Conservation (phyloP, 352 stramenopile species). For the Pythium brachiatum region DNA sequence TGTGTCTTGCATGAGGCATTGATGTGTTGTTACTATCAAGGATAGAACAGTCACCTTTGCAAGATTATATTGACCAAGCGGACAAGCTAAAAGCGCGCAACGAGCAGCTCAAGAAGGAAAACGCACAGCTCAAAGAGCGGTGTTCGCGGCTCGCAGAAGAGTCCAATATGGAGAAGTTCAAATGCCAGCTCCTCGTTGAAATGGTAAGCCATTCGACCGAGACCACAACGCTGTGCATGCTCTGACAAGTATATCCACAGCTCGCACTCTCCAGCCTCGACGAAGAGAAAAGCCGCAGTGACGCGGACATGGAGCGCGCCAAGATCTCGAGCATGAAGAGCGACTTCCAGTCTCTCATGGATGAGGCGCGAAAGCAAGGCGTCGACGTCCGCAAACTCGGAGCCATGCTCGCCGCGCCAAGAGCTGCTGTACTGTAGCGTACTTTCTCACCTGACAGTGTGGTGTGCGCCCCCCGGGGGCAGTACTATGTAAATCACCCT, state of each 20-base stretch:
- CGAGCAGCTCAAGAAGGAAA: conserved; percentile 52
- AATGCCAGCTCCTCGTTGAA: conserved; percentile 83
- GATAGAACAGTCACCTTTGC: conserved; percentile 57
- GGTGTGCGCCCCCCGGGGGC: not conserved
- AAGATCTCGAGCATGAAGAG: conserved; percentile 52
- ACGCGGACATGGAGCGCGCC: conserved; percentile 64
- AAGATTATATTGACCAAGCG: conserved; percentile 36
- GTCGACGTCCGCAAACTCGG: conserved; percentile 65
- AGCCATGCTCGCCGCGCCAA: conserved; percentile 25
- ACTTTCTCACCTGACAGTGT: not conserved
- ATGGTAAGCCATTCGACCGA: conserved; percentile 38
- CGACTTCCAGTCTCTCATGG: conserved; percentile 69
- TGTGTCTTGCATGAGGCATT: not conserved
- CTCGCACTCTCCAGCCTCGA: conserved; percentile 80
- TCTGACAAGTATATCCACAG: conserved; percentile 26
- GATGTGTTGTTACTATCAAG: not conserved
- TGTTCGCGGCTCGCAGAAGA: conserved; percentile 66
- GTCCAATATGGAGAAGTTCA: conserved; percentile 88
- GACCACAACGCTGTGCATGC: not conserved
- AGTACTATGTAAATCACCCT: not conserved
- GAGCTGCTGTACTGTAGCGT: not conserved
- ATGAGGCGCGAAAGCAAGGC: conserved; percentile 60
- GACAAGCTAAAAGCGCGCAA: conserved; percentile 43
- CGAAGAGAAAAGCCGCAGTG: conserved; percentile 58
- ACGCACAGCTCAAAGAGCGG: conserved; percentile 53